Evolutionary conservation across 2,329 filamentous ascomycete species (phyloP).

Genomic region (Fusarium torreyae): DNA sequence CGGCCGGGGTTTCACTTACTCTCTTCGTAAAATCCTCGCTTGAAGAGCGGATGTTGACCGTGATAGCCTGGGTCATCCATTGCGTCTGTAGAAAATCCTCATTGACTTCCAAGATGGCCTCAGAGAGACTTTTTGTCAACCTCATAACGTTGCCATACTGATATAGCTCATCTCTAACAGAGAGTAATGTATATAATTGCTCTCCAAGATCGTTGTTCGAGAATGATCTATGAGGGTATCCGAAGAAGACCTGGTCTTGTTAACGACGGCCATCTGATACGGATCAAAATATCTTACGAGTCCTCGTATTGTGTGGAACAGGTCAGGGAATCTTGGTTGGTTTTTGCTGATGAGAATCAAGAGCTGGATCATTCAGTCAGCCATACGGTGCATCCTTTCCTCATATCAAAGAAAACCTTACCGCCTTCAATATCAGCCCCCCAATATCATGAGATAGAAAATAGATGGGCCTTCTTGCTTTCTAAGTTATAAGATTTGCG

Average conservation of each 20-base stretch:
- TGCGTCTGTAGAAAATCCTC: slow-evolving; percentile 15
- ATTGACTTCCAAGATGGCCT: slow-evolving; percentile 13
- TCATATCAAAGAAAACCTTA: not conserved
- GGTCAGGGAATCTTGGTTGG: not conserved
- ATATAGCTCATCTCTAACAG: not conserved
- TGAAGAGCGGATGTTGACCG: slow-evolving; percentile 7
- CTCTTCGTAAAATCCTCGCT: not conserved
- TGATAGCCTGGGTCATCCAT: slow-evolving; percentile 7
- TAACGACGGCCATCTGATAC: not conserved
- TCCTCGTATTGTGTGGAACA: not conserved
- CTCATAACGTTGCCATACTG: not conserved
- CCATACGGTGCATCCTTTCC: not conserved
- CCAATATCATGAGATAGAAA: slow-evolving; percentile 27
- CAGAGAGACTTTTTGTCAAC: not conserved
- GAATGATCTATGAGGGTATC: not conserved
- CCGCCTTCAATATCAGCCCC: slow-evolving; percentile 22
- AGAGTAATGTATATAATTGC: not conserved
- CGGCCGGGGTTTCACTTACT: not conserved
- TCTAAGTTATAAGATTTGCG: not conserved
- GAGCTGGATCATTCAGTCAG: not conserved
- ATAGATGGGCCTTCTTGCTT: not conserved
- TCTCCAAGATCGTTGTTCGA: not conserved
- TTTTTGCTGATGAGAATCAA: not conserved
- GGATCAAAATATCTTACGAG: not conserved
- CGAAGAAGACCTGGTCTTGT: not conserved